These are phyloP conservation scores for Buddleja alternifolia DNA, from an alignment of 257 asterid genomes.

Conservation along the genomic window DNA sequence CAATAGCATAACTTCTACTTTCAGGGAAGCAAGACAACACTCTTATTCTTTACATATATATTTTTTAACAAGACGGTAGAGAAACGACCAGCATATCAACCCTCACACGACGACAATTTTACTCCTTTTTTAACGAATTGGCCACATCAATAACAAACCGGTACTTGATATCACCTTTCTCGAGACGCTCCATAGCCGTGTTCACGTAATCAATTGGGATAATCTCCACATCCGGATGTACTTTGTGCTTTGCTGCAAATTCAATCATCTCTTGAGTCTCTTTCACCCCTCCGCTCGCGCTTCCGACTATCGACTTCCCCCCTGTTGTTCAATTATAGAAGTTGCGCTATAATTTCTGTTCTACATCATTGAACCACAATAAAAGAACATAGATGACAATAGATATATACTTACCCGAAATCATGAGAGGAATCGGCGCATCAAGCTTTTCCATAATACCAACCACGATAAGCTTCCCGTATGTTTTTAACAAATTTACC, in stretches of 20 bases:
- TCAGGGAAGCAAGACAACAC: too few relatives aligned
- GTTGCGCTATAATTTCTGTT: neutral
- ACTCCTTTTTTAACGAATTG: slow-evolving; percentile 33
- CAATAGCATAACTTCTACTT: too few relatives aligned
- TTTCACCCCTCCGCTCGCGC: slow-evolving; percentile 35
- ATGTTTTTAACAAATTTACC: slow-evolving; percentile 36
- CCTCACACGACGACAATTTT: neutral
- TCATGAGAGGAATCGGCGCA: slow-evolving; percentile 35
- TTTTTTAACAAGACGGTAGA: too few relatives aligned
- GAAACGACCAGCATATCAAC: too few relatives aligned
- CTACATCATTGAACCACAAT: neutral
- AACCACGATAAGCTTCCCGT: slow-evolving; percentile 40
- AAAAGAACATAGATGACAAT: too few relatives aligned
- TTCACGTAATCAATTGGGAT: slow-evolving; percentile 38
- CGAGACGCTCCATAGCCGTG: slow-evolving; percentile 42
- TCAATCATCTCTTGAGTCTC: slow-evolving; percentile 48
- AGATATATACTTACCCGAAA: slow-evolving; percentile 27
- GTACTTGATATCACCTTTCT: slow-evolving; percentile 43
- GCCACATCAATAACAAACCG: slow-evolving; percentile 47
- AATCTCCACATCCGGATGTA: slow-evolving; percentile 41
- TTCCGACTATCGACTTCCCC: slow-evolving; percentile 38
- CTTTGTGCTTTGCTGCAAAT: slow-evolving; percentile 43
- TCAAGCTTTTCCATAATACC: slow-evolving; percentile 36
- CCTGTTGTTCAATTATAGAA: slow-evolving; percentile 25
- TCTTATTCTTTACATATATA: too few relatives aligned